These are phyloP conservation scores for Linnemannia elongata DNA, from an alignment of 192 early-diverging fungal genomes.

Conservation along the genomic window DNA sequence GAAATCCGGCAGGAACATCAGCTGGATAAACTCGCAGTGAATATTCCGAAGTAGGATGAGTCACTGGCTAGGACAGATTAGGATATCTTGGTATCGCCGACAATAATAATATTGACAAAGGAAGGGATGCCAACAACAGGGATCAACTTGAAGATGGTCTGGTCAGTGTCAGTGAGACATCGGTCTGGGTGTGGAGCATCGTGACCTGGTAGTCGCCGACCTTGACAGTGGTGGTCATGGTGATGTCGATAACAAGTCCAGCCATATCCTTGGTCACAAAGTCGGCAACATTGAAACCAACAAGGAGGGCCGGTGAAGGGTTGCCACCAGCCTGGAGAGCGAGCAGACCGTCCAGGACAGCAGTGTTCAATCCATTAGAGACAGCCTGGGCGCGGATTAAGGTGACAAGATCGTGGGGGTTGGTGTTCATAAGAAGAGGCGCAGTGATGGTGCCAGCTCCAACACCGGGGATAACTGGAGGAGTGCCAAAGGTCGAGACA, in stretches of 20 bases:
- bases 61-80: not conserved
- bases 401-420: constrained; percentile 57
- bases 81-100: not conserved
- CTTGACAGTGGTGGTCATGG: constrained; percentile 48
- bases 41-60: not conserved
- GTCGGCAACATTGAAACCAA: no score
- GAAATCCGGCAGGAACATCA: not conserved
- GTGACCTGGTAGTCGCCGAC: constrained; percentile 61
- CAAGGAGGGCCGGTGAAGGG: no score
- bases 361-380: constrained; percentile 12
- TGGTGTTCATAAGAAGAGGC: constrained; percentile 59
- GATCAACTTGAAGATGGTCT: constrained; percentile 53
- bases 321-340: no score
- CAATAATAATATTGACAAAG: not conserved
- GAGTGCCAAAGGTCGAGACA: constrained; percentile 49
- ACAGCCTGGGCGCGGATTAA: constrained; percentile 58
- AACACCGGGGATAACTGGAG: constrained; percentile 44
- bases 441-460: constrained; percentile 51
- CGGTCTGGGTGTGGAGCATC: constrained; percentile 55
- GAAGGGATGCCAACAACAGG: constrained; percentile 44
- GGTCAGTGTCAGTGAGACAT: constrained; percentile 44
- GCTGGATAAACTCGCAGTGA: no score
- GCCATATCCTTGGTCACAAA: constrained; percentile 49
- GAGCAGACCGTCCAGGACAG: no score
- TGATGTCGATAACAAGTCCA: constrained; percentile 57